Evolutionary conservation across 305 asterid species (phyloP).

Genomic region (Rubia tinctorum): DNA sequence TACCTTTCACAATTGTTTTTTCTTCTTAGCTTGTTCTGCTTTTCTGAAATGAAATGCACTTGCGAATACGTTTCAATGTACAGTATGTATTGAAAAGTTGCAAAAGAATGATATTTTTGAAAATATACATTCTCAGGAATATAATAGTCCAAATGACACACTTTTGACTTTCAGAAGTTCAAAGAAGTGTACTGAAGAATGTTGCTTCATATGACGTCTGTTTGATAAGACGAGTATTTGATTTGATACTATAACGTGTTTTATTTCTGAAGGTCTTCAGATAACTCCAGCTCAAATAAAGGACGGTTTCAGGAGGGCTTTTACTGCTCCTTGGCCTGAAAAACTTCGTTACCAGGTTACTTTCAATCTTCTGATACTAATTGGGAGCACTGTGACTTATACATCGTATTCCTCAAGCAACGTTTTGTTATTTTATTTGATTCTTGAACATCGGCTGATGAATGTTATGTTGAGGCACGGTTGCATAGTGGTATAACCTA

Average conservation of each 20-base stretch:
- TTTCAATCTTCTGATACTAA: not conserved
- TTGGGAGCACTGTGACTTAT: not conserved
- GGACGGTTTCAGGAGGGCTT: slow-evolving; percentile 84
- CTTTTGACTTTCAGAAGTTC: not conserved
- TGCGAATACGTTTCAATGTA: not conserved
- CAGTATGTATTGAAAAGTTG: too few relatives aligned
- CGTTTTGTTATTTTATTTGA: not conserved
- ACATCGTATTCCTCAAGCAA: not conserved
- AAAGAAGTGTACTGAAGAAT: not conserved
- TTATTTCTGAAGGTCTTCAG: slow-evolving; percentile 47
- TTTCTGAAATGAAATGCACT: not conserved
- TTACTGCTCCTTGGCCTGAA: slow-evolving; percentile 85
- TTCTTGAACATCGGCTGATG: not conserved
- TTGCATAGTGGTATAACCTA: not conserved
- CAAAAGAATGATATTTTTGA: too few relatives aligned
- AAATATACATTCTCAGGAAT: not conserved
- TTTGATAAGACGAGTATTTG: not conserved
- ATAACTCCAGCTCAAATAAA: slow-evolving; percentile 70
- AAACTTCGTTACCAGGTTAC: slow-evolving; percentile 87
- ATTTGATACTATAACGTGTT: not conserved
- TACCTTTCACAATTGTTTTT: slow-evolving; percentile 5
- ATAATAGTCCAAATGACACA: not conserved
- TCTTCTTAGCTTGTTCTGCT: not conserved
- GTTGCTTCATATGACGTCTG: not conserved
- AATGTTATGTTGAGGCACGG: not conserved